Conservation (phyloP, 1,284 basidiomycete genomes). For the Blastosporella zonata region DNA sequence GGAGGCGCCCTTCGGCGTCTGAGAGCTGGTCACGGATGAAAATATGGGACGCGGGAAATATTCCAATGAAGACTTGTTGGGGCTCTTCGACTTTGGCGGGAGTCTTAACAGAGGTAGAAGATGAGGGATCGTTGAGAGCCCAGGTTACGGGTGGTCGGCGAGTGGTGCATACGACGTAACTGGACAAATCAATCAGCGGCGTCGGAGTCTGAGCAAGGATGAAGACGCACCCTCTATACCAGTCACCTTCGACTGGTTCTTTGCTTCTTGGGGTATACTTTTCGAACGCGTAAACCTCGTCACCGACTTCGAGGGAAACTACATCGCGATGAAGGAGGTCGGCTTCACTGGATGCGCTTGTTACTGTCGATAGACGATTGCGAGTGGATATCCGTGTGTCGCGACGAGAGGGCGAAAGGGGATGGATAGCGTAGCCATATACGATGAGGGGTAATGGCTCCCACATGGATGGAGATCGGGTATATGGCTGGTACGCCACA, state of each 20-base stretch:
- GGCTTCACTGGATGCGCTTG: constrained; percentile 67
- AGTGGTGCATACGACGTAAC: constrained; percentile 86
- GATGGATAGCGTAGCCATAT: constrained; percentile 81
- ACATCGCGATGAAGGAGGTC: constrained; percentile 66
- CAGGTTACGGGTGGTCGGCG: constrained; percentile 67
- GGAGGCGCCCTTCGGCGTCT: constrained; percentile 85
- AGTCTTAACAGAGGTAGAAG: constrained; percentile 50
- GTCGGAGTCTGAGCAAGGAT: constrained; percentile 12
- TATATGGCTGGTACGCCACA: constrained; percentile 3
- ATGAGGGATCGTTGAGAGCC: constrained; percentile 41
- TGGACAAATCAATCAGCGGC: constrained; percentile 28
- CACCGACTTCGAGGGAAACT: constrained; percentile 85
- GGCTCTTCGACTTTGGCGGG: constrained; percentile 63
- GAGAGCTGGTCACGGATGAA: constrained; percentile 86
- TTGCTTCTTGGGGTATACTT: constrained; percentile 73
- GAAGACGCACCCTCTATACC: constrained; percentile 83
- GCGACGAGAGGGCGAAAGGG: constrained; percentile 68
- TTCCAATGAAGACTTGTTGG: constrained; percentile 91
- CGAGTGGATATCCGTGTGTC: constrained; percentile 66
- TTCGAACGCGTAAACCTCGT: constrained; percentile 96
- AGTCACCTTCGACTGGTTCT: constrained; percentile 68
- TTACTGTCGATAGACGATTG: constrained; percentile 64
- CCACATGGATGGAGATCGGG: constrained; percentile 45
- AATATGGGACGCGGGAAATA: constrained; percentile 92
- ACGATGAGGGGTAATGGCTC: constrained; percentile 78